Percentiles rank a stretch among this genome's conserved stretches.
phyloP scores from a whole-genome alignment of 2,329 filamentous ascomycete genomes.

The Lachnum nothofagi region DNA sequence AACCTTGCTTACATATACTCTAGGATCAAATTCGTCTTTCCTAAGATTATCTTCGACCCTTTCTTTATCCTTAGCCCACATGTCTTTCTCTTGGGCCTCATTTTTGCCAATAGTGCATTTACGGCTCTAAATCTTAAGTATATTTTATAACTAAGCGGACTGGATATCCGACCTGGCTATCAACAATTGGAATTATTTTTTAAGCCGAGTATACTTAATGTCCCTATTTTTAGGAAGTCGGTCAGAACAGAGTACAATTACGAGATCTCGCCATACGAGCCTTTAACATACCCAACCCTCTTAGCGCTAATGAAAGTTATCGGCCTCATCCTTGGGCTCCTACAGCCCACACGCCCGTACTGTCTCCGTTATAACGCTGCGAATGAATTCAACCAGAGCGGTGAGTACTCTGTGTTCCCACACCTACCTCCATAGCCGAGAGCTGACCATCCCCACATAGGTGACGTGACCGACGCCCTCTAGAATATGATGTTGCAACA shows the following conservation, averaged over 20 bases:
- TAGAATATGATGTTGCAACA: conserved; percentile 24
- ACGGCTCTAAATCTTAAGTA: conserved; percentile 23
- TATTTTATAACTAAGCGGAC: conserved; percentile 18
- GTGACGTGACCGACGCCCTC: conserved; percentile 16
- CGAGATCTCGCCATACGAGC: neutral
- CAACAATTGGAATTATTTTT: conserved; percentile 21
- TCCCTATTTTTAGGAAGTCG: conserved; percentile 25
- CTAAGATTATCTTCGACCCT: conserved; percentile 34
- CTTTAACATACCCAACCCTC: conserved; percentile 21
- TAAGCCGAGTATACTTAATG: conserved; percentile 19
- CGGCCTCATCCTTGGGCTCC: conserved; percentile 18
- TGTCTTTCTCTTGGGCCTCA: conserved; percentile 31
- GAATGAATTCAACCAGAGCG: conserved; percentile 23
- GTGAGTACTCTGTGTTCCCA: conserved; percentile 16
- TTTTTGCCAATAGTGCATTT: conserved; percentile 27
- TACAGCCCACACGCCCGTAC: conserved; percentile 19
- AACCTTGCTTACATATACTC: conserved; percentile 8
- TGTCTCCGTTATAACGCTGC: conserved; percentile 19
- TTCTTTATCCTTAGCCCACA: conserved; percentile 36
- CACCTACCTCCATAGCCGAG: neutral
- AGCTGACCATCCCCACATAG: conserved; percentile 13
- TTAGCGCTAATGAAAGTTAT: conserved; percentile 18
- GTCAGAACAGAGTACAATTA: conserved; percentile 3
- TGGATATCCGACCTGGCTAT: conserved; percentile 29
- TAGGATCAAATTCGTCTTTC: conserved; percentile 34